Evolutionary conservation across 2,329 filamentous ascomycete species (phyloP).

Genomic region (Colletotrichum truncatum): DNA sequence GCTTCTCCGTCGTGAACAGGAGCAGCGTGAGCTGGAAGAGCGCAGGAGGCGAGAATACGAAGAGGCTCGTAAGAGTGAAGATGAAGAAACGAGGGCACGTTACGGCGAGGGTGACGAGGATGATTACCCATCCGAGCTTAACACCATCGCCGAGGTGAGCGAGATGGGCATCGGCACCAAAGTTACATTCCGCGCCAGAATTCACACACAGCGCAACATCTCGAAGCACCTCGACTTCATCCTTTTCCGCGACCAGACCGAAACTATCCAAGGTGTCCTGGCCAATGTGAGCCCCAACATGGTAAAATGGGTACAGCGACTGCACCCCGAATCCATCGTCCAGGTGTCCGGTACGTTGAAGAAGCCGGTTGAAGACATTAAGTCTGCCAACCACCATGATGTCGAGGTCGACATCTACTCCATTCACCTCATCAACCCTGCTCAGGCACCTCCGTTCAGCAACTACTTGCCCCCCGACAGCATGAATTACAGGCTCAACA

Average conservation of each 20-base stretch:
- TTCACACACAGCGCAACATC: slow-evolving; percentile 83
- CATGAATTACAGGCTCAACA: slow-evolving; percentile 39
- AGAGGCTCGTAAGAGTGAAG: slow-evolving; percentile 20
- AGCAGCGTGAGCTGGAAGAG: slow-evolving; percentile 18
- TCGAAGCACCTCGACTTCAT: slow-evolving; percentile 87
- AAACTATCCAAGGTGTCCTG: slow-evolving; percentile 86
- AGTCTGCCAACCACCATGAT: slow-evolving; percentile 78
- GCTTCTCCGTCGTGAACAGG: slow-evolving; percentile 8
- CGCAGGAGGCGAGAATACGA: slow-evolving; percentile 11
- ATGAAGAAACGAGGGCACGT: slow-evolving; percentile 22
- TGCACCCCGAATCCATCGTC: slow-evolving; percentile 81
- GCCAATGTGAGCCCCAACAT: slow-evolving; percentile 68
- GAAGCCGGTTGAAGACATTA: slow-evolving; percentile 76
- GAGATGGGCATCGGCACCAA: slow-evolving; percentile 42
- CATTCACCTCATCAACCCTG: slow-evolving; percentile 61
- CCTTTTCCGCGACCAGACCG: slow-evolving; percentile 84
- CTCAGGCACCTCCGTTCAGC: slow-evolving; percentile 59
- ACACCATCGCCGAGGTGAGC: slow-evolving; percentile 24
- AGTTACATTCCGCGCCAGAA: slow-evolving; percentile 59
- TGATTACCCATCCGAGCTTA: slow-evolving; percentile 16
- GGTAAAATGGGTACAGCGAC: slow-evolving; percentile 86
- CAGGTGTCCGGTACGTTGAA: slow-evolving; percentile 79
- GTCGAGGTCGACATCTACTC: slow-evolving; percentile 76
- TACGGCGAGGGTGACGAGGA: slow-evolving; percentile 17
- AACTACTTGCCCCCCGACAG: slow-evolving; percentile 50